Percentiles rank a stretch among this genome's conserved stretches.
phyloP scores from a whole-genome alignment of 2,329 filamentous ascomycete genomes.

The Diaporthe sp. region DNA sequence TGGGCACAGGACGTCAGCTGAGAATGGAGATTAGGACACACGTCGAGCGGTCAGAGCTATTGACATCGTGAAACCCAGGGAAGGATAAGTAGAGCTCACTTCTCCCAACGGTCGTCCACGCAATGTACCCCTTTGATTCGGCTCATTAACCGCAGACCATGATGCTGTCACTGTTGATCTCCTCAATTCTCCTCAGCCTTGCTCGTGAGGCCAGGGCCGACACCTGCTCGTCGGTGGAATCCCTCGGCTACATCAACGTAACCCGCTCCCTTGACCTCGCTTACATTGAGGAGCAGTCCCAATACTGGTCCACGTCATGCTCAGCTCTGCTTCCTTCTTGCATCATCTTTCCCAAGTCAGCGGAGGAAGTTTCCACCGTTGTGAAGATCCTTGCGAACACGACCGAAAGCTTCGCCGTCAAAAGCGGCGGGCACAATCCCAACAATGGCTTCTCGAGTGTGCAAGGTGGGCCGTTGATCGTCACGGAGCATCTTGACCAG shows the following conservation, averaged over 20 bases:
- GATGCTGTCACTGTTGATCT: background rate
- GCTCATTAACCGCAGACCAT: background rate
- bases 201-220: background rate
- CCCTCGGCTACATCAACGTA: background rate
- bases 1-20: background rate
- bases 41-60: background rate
- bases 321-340: slow-evolving; percentile 16
- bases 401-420: background rate
- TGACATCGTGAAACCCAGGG: background rate
- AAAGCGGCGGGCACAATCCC: slow-evolving; percentile 30
- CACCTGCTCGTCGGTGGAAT: slow-evolving; percentile 3
- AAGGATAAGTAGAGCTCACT: background rate
- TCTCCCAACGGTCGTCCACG: background rate
- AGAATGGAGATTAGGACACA: background rate
- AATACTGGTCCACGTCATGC: slow-evolving; percentile 26
- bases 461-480: slow-evolving; percentile 24
- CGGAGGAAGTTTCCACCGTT: slow-evolving; percentile 1
- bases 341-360: slow-evolving; percentile 16
- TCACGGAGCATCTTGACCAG: slow-evolving; percentile 19
- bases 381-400: slow-evolving; percentile 10
- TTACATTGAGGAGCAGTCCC: slow-evolving; percentile 20
- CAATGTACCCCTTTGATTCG: background rate
- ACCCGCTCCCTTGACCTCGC: slow-evolving; percentile 5
- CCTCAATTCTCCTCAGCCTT: background rate
- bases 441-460: slow-evolving; percentile 29